phyloP scores from a whole-genome alignment of 306 rosid species.

The Astragalus membranaceus region DNA sequence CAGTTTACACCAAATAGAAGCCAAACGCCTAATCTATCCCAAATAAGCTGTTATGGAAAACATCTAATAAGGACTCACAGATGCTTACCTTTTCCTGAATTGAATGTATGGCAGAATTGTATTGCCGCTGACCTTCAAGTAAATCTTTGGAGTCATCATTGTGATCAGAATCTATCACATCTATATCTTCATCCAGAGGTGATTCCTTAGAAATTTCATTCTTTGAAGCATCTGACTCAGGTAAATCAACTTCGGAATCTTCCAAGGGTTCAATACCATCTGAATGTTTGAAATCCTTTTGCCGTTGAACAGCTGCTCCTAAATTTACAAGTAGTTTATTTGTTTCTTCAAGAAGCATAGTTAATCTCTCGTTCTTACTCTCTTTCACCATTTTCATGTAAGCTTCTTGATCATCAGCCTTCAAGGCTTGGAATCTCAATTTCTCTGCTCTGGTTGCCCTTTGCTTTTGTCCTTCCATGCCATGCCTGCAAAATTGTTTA shows the following conservation, averaged over 20 bases:
- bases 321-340: constrained; percentile 89
- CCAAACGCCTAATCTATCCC: not conserved
- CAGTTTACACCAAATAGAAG: constrained; percentile 10
- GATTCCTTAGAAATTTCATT: constrained; percentile 55
- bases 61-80: not conserved
- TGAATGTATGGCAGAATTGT: constrained; percentile 94
- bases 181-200: constrained; percentile 66
- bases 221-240: constrained; percentile 64
- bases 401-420: constrained; percentile 99
- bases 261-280: constrained; percentile 76
- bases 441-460: constrained; percentile 96
- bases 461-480: constrained; percentile 98
- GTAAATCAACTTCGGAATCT: constrained; percentile 75
- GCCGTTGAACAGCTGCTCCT: constrained; percentile 99
- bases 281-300: constrained; percentile 68
- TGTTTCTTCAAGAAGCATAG: constrained; percentile 93
- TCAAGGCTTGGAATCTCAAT: constrained; percentile 96
- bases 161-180: constrained; percentile 61
- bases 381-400: constrained; percentile 99
- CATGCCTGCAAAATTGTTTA: constrained; percentile 56
- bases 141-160: constrained; percentile 77
- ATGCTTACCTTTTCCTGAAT: constrained; percentile 83
- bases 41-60: not conserved
- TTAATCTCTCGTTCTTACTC: constrained; percentile 94
- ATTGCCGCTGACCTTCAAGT: constrained; percentile 98